Base-by-base conservation (phyloP, 2,329 filamentous ascomycete genomes). In the Trichocomaceae sp. region DNA sequence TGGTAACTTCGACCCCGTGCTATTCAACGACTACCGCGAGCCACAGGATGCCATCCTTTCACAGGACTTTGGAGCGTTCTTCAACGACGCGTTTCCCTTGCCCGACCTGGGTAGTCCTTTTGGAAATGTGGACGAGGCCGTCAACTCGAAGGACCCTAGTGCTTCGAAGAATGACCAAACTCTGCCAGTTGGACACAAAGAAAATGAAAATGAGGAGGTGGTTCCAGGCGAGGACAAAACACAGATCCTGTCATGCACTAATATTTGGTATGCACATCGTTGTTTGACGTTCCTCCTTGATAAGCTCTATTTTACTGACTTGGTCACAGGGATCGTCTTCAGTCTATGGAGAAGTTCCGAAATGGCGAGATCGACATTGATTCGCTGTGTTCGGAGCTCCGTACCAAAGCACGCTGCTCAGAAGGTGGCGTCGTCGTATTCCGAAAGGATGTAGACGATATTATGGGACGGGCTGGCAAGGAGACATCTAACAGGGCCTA, bases 341-440 rank as follows among this genome's bases (percentile, higher is more conserved):
- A 95, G 75, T 83, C 81, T 35, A 95, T 90, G 70, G 85, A 90
- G 57, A 90, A 87, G 69, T 93, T 95, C 63, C 87, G 91, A 67
- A 88, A 83, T 56, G 91, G 91, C 63, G 91, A 95, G 63, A 90
- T 97, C 61, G 93, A 99, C 62, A 86, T 99, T 48, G 93, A 99
- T 67, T 85, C 86, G 33, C 81, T 99, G 22, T 99, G 93, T 75
- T 87, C 87, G 4, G 91, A 99, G 68, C 82, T 99, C 13, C 88
- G 92, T 60, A 88, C 91, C 69, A 99, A 99, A 76, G 93, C 93
- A 56, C 93, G 92, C 68, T 99, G 93, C 71, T 95, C 90, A 0
- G 75, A 95, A 62, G 86, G 81, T 17, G 92, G 93, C 15, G 89
- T 95, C 12, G 89, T 96, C 17, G 88, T 99, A 22, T 86, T 90